Evolutionary conservation across 768 basidiomycete species (phyloP).

Genomic region (Exidia glandulosa): DNA sequence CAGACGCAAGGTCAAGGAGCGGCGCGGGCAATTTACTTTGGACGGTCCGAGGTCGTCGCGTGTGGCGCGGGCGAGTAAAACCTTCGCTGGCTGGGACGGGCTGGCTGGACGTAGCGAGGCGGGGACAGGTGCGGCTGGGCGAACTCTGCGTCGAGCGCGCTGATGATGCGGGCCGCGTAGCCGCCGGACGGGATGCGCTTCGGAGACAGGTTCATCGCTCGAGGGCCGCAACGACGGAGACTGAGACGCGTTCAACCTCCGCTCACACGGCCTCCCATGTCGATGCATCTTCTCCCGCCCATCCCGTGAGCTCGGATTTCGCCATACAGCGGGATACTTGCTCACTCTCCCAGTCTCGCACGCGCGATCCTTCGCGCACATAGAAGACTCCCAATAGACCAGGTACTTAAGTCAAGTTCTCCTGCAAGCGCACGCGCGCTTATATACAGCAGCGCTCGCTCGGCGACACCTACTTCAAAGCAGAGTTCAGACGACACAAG

Average conservation of each 20-base stretch:
- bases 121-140: background rate
- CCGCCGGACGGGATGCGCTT: background rate
- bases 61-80: background rate
- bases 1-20: too few species aligned
- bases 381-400: conserved; percentile 22
- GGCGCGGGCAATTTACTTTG: background rate
- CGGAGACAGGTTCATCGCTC: background rate
- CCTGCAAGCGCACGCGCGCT: background rate
- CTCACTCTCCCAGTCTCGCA: conserved; percentile 19
- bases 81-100: background rate
- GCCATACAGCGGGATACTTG: background rate
- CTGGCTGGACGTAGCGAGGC: background rate
- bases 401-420: background rate
- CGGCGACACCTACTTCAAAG: conserved; percentile 31
- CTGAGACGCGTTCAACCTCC: background rate
- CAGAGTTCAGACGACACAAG: conserved; percentile 82
- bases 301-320: background rate
- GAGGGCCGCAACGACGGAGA: background rate
- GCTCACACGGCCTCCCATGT: background rate
- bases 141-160: background rate
- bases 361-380: conserved; percentile 27
- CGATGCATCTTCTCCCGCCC: background rate
- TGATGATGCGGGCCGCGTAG: background rate
- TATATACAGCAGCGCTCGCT: conserved; percentile 20
- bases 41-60: background rate